Conservation (phyloP, 1,284 basidiomycete genomes). For the Anthracocystis walkeri region DNA sequence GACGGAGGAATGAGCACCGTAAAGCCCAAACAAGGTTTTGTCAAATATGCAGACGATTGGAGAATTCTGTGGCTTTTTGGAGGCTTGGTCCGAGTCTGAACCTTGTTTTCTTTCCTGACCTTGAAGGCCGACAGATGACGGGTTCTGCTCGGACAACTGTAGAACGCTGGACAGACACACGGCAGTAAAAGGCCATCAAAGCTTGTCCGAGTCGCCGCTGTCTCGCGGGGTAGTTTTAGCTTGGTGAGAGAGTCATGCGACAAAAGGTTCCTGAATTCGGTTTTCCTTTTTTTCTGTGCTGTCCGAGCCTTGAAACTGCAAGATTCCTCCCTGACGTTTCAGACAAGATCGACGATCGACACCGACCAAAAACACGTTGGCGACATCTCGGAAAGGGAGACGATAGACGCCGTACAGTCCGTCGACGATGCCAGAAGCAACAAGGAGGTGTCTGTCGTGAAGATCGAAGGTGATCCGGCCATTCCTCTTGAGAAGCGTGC, state of each 20-base stretch:
- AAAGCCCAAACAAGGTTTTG: background rate
- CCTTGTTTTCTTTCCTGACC: background rate
- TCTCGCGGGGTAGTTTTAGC: conserved; percentile 7
- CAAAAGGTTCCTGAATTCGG: conserved; percentile 5
- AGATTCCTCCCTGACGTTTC: conserved; percentile 15
- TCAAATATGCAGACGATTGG: background rate
- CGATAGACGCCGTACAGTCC: conserved; percentile 8
- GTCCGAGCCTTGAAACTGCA: conserved; percentile 5
- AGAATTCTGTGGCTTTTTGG: background rate
- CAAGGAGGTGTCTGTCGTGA: background rate
- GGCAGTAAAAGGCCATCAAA: background rate
- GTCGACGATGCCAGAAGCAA: conserved; percentile 1
- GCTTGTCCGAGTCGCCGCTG: background rate
- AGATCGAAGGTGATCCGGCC: no score
- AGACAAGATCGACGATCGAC: conserved; percentile 20
- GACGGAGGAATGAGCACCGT: background rate
- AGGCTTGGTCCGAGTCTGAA: conserved; percentile 2
- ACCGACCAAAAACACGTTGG: conserved; percentile 2
- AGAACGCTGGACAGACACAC: background rate
- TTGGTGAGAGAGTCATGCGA: background rate
- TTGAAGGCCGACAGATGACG: conserved; percentile 4
- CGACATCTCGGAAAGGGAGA: background rate
- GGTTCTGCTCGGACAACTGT: conserved; percentile 2
- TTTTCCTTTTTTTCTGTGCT: background rate
- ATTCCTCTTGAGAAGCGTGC: background rate